Base-by-base conservation (phyloP, 2,329 filamentous ascomycete species). In the Colletotrichum spaethianum region DNA sequence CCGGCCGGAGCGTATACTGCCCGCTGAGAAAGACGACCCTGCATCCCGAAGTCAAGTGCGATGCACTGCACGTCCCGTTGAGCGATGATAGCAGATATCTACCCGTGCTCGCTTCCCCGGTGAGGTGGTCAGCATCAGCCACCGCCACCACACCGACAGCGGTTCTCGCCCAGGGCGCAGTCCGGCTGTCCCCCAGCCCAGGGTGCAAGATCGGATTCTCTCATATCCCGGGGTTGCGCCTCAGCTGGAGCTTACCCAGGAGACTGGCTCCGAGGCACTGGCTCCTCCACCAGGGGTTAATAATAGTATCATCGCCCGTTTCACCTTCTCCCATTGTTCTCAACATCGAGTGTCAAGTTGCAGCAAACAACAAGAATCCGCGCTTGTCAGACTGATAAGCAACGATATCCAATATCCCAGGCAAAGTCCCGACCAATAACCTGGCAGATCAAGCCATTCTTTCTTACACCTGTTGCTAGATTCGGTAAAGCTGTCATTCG, bases 221-320 rank as follows among this genome's bases (percentile, higher is more conserved):
- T 26, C 18, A 44, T 23, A 52, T 57, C 68, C 56, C 68, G 28
- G 33, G 26, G 59, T 53, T 14, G n/a, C 23, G 63, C 50, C 38
- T 42, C 40, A 61, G 26, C 40, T 59, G 61, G 46, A 56, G 53
- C 63, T 70, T 28, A 33, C 55, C 28, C 56, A 28, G 36, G 26
- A 36, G 28, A 14, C 50, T 63, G 42, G 53, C 23, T 52, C 64
- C 31, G 42, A 63, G 50, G 57, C 63, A 63, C 33, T 57, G 63
- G 50, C 48, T 42, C 57, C 56, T 56, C 26, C 46, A 44, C 42
- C 64, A 68, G 68, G 64, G 56, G 56, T 56, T 57, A 38, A 53
- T 28, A 33, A 68, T 59, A 68, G 64, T 57, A 63, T 63, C 64
- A 72, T 65, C 23, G 44, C 28, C 44, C 44, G 69, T 72, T 72